Conservation (phyloP, 208 protist genomes). For the Acanthamoeba triangularis region DNA sequence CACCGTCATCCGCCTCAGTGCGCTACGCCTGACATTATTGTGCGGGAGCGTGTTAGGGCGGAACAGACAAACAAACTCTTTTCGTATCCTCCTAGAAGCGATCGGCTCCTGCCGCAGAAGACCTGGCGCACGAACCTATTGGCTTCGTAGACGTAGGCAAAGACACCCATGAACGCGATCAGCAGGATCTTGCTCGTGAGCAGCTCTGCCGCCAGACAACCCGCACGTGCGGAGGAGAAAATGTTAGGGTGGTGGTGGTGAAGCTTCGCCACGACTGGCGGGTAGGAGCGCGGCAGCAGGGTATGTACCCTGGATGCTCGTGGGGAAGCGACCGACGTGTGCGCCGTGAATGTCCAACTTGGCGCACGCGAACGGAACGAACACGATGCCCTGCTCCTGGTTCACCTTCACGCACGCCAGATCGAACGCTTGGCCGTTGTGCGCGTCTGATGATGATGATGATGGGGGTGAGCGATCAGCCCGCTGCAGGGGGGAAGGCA, state of each 20-base stretch:
- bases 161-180: not conserved
- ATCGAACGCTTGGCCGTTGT: not conserved
- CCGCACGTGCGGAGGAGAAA: not conserved
- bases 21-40: not conserved
- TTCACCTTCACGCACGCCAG: not conserved
- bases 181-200: not conserved
- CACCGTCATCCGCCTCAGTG: not conserved
- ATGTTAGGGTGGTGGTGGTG: no score
- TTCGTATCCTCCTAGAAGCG: not conserved
- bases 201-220: not conserved
- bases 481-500: no score
- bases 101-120: no score
- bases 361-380: not conserved
- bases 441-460: not conserved
- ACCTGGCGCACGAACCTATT: not conserved
- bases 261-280: not conserved
- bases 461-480: not conserved
- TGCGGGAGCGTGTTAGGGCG: not conserved
- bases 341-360: not conserved
- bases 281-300: not conserved
- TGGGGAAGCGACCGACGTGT: not conserved
- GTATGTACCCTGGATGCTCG: not conserved
- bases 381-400: not conserved
- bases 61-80: not conserved
- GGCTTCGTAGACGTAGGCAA: conserved; percentile 26